These are phyloP conservation scores for Aspergillus taichungensis DNA, from an alignment of 495 filamentous ascomycete species.

Conservation along the genomic window DNA sequence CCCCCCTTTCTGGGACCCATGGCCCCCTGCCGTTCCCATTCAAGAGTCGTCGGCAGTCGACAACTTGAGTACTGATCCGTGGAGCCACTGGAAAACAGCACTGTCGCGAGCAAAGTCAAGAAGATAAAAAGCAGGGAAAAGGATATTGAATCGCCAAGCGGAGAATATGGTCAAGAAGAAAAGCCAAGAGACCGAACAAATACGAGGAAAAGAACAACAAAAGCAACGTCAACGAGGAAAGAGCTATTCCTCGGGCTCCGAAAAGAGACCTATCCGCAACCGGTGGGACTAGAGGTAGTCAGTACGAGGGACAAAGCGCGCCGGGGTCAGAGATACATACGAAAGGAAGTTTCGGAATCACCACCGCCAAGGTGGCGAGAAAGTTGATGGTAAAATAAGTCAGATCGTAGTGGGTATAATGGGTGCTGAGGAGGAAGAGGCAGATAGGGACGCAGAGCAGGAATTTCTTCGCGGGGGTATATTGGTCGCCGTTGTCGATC, in stretches of 20 bases:
- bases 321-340: constrained; percentile 38
- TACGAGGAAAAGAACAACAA: constrained; percentile 7
- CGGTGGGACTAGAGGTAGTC: constrained; percentile 35
- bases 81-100: too few species aligned
- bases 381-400: constrained; percentile 96
- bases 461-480: constrained; percentile 98
- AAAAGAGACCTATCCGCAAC: constrained; percentile 42
- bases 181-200: constrained; percentile 3
- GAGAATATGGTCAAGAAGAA: constrained; percentile 12
- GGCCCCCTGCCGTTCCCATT: too few species aligned
- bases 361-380: constrained; percentile 78
- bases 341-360: constrained; percentile 91
- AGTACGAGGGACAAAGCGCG: constrained; percentile 8
- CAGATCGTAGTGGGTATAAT: constrained; percentile 96
- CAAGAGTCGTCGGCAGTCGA: too few species aligned
- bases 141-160: constrained; percentile 9
- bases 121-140: not conserved
- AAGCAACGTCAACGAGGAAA: constrained; percentile 10
- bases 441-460: constrained; percentile 87
- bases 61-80: too few species aligned
- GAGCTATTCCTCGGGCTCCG: constrained; percentile 36
- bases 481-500: constrained; percentile 98
- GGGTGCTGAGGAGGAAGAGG: constrained; percentile 91
- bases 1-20: too few species aligned
- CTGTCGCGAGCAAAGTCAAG: not conserved